Conservation (phyloP, 495 filamentous ascomycete species). For the Halenospora varia region DNA sequence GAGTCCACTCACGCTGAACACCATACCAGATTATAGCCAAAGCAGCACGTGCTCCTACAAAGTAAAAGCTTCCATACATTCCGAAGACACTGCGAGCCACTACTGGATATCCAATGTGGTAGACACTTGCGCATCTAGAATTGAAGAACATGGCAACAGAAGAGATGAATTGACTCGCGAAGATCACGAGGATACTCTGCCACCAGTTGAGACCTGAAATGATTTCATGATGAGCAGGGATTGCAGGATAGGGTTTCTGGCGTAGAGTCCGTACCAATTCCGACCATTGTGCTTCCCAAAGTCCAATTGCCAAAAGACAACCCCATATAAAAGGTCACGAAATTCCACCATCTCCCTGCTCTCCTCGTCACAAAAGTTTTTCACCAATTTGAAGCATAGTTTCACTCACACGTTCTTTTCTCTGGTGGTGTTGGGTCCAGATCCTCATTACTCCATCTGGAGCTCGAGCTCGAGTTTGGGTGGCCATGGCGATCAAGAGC, state of each 20-base stretch:
- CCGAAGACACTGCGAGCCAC: conserved; percentile 32
- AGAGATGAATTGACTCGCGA: conserved; percentile 36
- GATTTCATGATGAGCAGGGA: neutral
- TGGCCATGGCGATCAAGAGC: conserved; percentile 27
- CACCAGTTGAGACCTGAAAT: conserved; percentile 33
- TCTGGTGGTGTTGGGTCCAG: conserved; percentile 30
- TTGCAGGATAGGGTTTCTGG: too few relatives aligned
- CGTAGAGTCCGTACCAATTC: too few relatives aligned
- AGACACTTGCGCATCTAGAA: conserved; percentile 28
- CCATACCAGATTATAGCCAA: conserved; percentile 35
- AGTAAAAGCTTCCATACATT: conserved; percentile 35
- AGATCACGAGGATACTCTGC: conserved; percentile 41
- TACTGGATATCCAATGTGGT: conserved; percentile 37
- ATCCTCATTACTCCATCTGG: conserved; percentile 27
- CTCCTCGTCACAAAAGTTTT: conserved; percentile 7
- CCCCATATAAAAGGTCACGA: conserved; percentile 35
- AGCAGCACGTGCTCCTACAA: conserved; percentile 28
- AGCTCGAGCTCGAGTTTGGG: conserved; percentile 3
- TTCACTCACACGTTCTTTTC: conserved; percentile 14
- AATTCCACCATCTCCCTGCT: conserved; percentile 36
- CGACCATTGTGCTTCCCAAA: conserved; percentile 36
- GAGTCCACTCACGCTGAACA: conserved; percentile 26
- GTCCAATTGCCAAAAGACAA: conserved; percentile 41
- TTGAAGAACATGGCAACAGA: conserved; percentile 42
- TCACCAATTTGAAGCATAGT: neutral